Percentiles rank a stretch among this genome's conserved stretches.
Evolutionary conservation across 2,329 filamentous ascomycete species (phyloP).

Genomic region (Sporothrix sp.): DNA sequence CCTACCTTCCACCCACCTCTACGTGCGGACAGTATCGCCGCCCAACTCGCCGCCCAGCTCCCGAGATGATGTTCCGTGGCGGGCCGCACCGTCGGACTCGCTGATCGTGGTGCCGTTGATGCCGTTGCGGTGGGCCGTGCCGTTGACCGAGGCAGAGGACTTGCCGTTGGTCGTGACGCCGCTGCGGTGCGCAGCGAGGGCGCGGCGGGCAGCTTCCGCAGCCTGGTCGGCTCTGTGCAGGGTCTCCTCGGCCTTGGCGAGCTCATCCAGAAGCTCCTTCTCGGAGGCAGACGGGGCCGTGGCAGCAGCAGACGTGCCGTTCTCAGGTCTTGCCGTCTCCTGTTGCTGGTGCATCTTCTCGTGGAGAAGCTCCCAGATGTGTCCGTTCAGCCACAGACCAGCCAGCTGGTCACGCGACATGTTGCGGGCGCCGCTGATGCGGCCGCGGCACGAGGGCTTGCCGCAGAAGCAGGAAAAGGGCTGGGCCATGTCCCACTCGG

Average conservation of each 20-base stretch:
- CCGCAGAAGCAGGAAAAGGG: slow-evolving; percentile 58
- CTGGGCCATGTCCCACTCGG: slow-evolving; percentile 66
- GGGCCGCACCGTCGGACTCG: slow-evolving; percentile 17
- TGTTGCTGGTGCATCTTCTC: slow-evolving; percentile 22
- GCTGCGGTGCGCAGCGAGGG: slow-evolving; percentile 30
- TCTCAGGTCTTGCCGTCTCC: slow-evolving; percentile 12
- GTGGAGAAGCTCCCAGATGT: slow-evolving; percentile 47
- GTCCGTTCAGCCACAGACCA: slow-evolving; percentile 51
- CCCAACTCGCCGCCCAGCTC: slow-evolving; percentile 53
- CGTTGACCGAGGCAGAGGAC: slow-evolving; percentile 3
- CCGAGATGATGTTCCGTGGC: slow-evolving; percentile 41
- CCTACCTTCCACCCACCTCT: no score
- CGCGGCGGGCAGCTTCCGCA: slow-evolving; percentile 35
- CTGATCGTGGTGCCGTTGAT: slow-evolving; percentile 17
- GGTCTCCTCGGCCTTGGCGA: slow-evolving; percentile 37
- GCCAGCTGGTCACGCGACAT: slow-evolving; percentile 46
- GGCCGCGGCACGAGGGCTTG: slow-evolving; percentile 46
- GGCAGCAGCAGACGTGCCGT: neutral
- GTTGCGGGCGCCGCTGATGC: slow-evolving; percentile 52
- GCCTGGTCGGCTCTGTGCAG: slow-evolving; percentile 38
- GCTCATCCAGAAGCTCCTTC: slow-evolving; percentile 32
- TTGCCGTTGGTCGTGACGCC: neutral
- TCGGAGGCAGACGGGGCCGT: slow-evolving; percentile 29
- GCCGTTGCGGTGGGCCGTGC: slow-evolving; percentile 13
- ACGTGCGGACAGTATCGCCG: slow-evolving; percentile 39